A percentile compares a stretch with the other conserved stretches of the same genome.
Evolutionary conservation across 305 asterid genomes (phyloP).

Genomic region (Rubia peregrina): DNA sequence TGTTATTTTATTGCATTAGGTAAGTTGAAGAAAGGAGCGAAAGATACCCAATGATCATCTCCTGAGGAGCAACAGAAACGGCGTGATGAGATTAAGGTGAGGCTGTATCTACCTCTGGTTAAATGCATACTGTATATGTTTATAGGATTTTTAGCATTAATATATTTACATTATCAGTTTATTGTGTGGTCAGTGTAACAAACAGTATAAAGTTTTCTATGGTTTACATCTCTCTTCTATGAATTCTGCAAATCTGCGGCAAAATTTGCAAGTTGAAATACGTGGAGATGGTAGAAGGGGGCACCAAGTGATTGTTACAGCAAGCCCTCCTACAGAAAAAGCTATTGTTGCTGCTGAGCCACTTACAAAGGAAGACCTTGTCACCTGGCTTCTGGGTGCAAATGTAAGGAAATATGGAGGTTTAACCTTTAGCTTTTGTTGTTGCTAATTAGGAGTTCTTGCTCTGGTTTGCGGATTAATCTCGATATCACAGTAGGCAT

Average conservation of each 20-base stretch:
- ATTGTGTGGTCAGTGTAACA: conserved; percentile 23
- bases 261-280: too few relatives aligned
- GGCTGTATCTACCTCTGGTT: background rate
- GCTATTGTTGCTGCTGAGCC: too few relatives aligned
- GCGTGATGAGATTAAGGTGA: conserved; percentile 62
- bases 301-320: too few relatives aligned
- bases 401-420: too few relatives aligned
- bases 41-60: conserved; percentile 43
- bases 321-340: too few relatives aligned
- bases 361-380: too few relatives aligned
- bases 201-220: too few relatives aligned
- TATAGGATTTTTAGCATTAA: conserved; percentile 11
- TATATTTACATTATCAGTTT: background rate
- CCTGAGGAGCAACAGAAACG: conserved; percentile 58
- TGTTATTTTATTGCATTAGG: conserved; percentile 74
- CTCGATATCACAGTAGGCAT: background rate
- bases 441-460: background rate
- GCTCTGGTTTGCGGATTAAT: background rate
- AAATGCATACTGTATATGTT: background rate
- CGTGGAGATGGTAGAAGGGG: too few relatives aligned
- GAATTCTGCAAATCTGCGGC: too few relatives aligned
- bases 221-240: too few relatives aligned
- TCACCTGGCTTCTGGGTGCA: too few relatives aligned
- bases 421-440: too few relatives aligned
- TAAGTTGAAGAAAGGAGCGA: conserved; percentile 56